Base-by-base conservation (phyloP, 192 early-diverging fungal genomes). In the Coemansia sp. region DNA sequence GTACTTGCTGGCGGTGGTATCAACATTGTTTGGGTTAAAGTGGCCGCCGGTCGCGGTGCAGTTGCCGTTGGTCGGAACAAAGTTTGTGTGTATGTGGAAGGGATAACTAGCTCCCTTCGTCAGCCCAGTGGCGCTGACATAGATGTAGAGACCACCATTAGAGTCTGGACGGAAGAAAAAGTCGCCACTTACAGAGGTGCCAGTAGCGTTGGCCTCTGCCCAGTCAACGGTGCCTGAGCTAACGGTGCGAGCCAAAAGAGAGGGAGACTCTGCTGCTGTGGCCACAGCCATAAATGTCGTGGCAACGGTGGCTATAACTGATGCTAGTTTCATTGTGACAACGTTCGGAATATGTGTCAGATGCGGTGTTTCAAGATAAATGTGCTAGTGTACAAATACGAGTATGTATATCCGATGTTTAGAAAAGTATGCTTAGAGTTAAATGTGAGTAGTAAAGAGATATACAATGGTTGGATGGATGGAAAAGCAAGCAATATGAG, bases 11-110 rank as follows among this genome's bases (percentile, higher is more conserved):
- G 37, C 63, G 17, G 67, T 41, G 19, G 62, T 48, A 14, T 63
- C 67, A 47, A 68, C 23, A 19, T 52, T 62, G 33, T 48, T 52
- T 11, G 82, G 77, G 59, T 83, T 67, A 14, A 73, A 57, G 34
- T 83, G 82, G 15, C 77, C 82, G 29, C 73, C 74, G 8, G 77
- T 77, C 19, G 64, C 72, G 6, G 76, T 80, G 60, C 82, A 83
- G 73, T 77, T 77, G 41, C 74, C 71, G 62, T 83, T 27, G 0
- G 33, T 34, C 13, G 73, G 70, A 14, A 83, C 77, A 1, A 60
- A 42, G 25, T 53, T 60, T 22, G 31, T 33, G 60, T 83, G 82
- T 56, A 83, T 77, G 47, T 83, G 82, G 70, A 62, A 83, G 8
- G 70, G 66, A 53, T 75, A 83, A 23, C 58, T 28, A 4, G 23